Evolutionary conservation across 495 filamentous ascomycete genomes (phyloP).

Genomic region (Trichoderma reesei): DNA sequence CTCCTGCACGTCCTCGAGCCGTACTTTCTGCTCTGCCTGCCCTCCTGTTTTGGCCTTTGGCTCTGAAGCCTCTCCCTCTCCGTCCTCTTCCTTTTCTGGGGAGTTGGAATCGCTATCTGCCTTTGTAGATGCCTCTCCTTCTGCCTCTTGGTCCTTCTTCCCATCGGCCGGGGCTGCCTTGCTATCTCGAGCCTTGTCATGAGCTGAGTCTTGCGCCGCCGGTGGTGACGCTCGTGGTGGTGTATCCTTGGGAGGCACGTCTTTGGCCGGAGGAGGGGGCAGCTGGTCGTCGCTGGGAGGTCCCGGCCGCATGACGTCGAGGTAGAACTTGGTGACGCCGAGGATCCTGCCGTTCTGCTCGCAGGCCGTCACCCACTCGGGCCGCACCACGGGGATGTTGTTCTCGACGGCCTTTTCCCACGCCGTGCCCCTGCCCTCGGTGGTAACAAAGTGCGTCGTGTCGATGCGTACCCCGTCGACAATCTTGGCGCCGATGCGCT

Average conservation of each 20-base stretch:
- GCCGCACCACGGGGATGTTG: slow-evolving; percentile 96
- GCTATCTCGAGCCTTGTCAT: not conserved
- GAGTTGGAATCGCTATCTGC: slow-evolving; percentile 19
- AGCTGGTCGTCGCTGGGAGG: slow-evolving; percentile 22
- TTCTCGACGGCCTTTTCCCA: slow-evolving; percentile 97
- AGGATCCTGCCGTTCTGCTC: slow-evolving; percentile 89
- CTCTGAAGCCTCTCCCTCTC: slow-evolving; percentile 22
- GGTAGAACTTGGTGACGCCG: slow-evolving; percentile 88
- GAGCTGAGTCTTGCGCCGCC: slow-evolving; percentile 12
- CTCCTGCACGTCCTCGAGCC: slow-evolving; percentile 43
- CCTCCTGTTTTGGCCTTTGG: slow-evolving; percentile 23
- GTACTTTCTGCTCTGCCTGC: slow-evolving; percentile 47
- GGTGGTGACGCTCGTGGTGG: slow-evolving; percentile 12
- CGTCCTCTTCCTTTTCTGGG: slow-evolving; percentile 20
- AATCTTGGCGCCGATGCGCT: slow-evolving; percentile 86
- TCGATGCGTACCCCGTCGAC: slow-evolving; percentile 90
- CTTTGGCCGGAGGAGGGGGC: slow-evolving; percentile 16
- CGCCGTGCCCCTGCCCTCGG: slow-evolving; percentile 76
- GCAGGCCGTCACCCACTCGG: slow-evolving; percentile 93
- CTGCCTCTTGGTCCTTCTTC: slow-evolving; percentile 14
- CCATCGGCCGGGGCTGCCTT: slow-evolving; percentile 26
- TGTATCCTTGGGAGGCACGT: slow-evolving; percentile 1
- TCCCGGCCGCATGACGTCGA: slow-evolving; percentile 55
- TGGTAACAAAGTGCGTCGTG: slow-evolving; percentile 97
- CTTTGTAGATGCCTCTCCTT: slow-evolving; percentile 13